These are phyloP conservation scores for Schwanniomyces occidentalis DNA, from an alignment of 805 yeast genomes.

Conservation along the genomic window DNA sequence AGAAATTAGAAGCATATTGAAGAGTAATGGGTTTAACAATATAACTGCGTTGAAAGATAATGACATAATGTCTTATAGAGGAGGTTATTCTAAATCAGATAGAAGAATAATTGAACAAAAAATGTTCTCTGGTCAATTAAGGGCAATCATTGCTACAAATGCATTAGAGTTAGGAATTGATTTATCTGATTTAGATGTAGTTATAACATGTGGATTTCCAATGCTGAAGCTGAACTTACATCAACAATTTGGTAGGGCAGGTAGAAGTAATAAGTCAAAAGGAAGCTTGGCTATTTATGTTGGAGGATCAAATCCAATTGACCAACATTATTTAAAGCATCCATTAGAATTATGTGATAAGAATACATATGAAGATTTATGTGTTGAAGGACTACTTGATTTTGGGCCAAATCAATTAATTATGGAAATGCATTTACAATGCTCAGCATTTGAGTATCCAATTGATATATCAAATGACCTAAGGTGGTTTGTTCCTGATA, in stretches of 20 bases:
- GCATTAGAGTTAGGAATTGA: slow-evolving; percentile 96
- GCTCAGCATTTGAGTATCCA: slow-evolving; percentile 90
- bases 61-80: slow-evolving; percentile 91
- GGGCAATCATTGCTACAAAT: slow-evolving; percentile 91
- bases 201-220: slow-evolving; percentile 91
- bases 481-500: slow-evolving; percentile 52
- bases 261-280: slow-evolving; percentile 65
- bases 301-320: slow-evolving; percentile 81
- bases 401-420: slow-evolving; percentile 42
- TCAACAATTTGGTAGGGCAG: slow-evolving; percentile 98
- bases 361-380: slow-evolving; percentile 38
- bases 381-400: slow-evolving; percentile 38
- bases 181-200: slow-evolving; percentile 90
- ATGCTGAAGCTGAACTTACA: slow-evolving; percentile 80
- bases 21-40: slow-evolving; percentile 24
- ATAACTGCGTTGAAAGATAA: slow-evolving; percentile 40
- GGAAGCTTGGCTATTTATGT: slow-evolving; percentile 86
- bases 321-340: slow-evolving; percentile 76
- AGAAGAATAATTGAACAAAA: slow-evolving; percentile 84
- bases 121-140: slow-evolving; percentile 83
- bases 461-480: slow-evolving; percentile 53
- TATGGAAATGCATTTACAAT: slow-evolving; percentile 82
- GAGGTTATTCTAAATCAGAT: slow-evolving; percentile 88
- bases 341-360: slow-evolving; percentile 57
- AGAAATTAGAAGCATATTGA: slow-evolving; percentile 63